These are phyloP conservation scores for Globisporangium iwayamae DNA, from an alignment of 352 stramenopile genomes.

Conservation along the genomic window DNA sequence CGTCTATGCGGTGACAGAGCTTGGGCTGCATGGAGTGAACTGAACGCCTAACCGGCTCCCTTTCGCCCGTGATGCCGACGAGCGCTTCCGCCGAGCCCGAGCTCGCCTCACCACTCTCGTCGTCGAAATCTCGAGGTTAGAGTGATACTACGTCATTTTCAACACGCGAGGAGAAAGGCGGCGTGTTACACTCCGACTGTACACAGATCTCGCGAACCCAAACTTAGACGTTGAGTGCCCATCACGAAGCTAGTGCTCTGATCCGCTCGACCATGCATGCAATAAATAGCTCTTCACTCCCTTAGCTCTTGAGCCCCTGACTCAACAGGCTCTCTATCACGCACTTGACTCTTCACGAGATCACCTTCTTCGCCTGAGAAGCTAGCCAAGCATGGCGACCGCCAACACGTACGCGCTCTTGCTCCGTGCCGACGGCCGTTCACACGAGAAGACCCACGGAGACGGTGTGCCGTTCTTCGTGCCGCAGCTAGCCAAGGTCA, in stretches of 20 bases:
- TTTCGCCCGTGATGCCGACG: conserved; percentile 6
- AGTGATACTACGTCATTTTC: conserved; percentile 16
- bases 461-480: conserved; percentile 55
- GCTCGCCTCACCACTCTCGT: conserved; percentile 17
- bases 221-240: no score
- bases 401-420: conserved; percentile 39
- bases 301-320: background rate
- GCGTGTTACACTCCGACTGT: no score
- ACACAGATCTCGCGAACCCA: no score
- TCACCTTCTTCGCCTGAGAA: background rate
- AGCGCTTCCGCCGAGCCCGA: background rate
- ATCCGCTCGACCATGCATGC: background rate
- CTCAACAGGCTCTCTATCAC: no score
- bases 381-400: conserved; percentile 24
- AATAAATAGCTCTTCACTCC: background rate
- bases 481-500: conserved; percentile 61
- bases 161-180: conserved; percentile 10
- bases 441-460: conserved; percentile 29
- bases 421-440: conserved; percentile 26
- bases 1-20: background rate
- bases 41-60: background rate
- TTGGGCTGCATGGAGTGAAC: background rate
- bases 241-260: background rate
- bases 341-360: background rate
- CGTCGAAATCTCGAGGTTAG: conserved; percentile 5